A percentile compares a stretch with the other conserved stretches of the same genome.
Evolutionary conservation across 257 asterid species (phyloP).

Genomic region (Scutellaria galericulata): DNA sequence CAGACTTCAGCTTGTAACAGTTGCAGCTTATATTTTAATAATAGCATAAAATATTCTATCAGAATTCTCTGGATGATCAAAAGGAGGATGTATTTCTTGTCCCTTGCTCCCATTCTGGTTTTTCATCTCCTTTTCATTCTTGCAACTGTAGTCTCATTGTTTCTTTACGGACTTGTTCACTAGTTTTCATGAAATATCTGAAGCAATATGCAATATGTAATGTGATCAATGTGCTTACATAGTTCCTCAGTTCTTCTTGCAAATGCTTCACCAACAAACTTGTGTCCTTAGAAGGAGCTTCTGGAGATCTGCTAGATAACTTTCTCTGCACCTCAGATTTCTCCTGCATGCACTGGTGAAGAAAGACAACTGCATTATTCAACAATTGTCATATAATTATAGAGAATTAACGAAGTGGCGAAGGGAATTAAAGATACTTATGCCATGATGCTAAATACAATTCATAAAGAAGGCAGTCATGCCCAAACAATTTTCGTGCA

Average conservation of each 20-base stretch:
- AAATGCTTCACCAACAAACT: slow-evolving; percentile 79
- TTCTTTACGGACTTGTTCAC: slow-evolving; percentile 3
- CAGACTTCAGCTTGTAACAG: not conserved
- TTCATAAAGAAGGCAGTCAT: slow-evolving; percentile 11
- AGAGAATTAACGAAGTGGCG: slow-evolving; percentile 13
- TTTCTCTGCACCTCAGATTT: slow-evolving; percentile 67
- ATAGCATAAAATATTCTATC: slow-evolving; percentile 6
- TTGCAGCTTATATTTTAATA: not conserved
- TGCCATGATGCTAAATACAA: not conserved
- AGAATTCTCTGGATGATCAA: slow-evolving; percentile 9
- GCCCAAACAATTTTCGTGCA: slow-evolving; percentile 2
- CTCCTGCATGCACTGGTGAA: slow-evolving; percentile 74
- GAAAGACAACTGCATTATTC: slow-evolving; percentile 35
- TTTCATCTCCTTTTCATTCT: not conserved
- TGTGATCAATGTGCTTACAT: slow-evolving; percentile 60
- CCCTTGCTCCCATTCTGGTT: slow-evolving; percentile 16
- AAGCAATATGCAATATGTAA: slow-evolving; percentile 19
- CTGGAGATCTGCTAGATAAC: slow-evolving; percentile 55
- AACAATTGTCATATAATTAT: slow-evolving; percentile 24
- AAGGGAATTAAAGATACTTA: slow-evolving; percentile 12
- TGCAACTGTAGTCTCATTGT: not conserved
- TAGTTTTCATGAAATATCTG: slow-evolving; percentile 22
- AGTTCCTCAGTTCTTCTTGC: slow-evolving; percentile 87
- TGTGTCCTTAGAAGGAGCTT: slow-evolving; percentile 60
- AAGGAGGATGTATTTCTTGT: slow-evolving; percentile 11